Evolutionary conservation across 177 flowering plant species (phyloP), one percentile per base, ranked within the genome.

Genomic region (Vitis hybrid): DNA sequence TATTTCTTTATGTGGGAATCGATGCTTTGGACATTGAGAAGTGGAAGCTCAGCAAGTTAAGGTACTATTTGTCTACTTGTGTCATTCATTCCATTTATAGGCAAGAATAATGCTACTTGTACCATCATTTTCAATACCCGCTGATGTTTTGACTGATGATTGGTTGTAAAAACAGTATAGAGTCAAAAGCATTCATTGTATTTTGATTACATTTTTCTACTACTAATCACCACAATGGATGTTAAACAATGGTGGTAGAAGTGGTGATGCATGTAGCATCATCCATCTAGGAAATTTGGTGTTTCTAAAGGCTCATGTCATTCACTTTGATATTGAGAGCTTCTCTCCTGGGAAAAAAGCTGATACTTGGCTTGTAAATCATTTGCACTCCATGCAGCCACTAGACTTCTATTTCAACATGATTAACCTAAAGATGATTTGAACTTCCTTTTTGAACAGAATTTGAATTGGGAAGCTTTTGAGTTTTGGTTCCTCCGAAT

Each of bases 1-100:
- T 94, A 75, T 92, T 94, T 75, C 86, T 94, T 4, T 90, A 94
- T 74, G 97, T 92, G 71, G 97, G 98, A 56, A 90, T 87, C 87
- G 98, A 94, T 80, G 92, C 91, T 60, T 81, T 92, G 29, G 98
- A 94, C 77, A 81, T 84, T 1, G 88, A 87, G 80, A 92, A 89
- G 76, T 94, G 99, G 99, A 92, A 77, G 79, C 77, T 84, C 82
- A 86, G 79, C 64, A 84, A 83, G 64, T 49, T 89, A 65, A 84
- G 90, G 99, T 94, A 64, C 56, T 18, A 18, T 60, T 56, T 67
- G 21, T 19, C 33, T 48, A 3, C 16, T n/a, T 31, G 10, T 9
- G 12, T 39, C 9, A 39, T 39, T 39, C 48, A 39, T 39, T 39
- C 8, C 9, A 39, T 39, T 8, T 39, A 39, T 8, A 39, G 48